Percentiles rank a stretch among this genome's conserved stretches.
phyloP scores from a whole-genome alignment of 208 protist genomes.

The Trypanosoma rangeli region DNA sequence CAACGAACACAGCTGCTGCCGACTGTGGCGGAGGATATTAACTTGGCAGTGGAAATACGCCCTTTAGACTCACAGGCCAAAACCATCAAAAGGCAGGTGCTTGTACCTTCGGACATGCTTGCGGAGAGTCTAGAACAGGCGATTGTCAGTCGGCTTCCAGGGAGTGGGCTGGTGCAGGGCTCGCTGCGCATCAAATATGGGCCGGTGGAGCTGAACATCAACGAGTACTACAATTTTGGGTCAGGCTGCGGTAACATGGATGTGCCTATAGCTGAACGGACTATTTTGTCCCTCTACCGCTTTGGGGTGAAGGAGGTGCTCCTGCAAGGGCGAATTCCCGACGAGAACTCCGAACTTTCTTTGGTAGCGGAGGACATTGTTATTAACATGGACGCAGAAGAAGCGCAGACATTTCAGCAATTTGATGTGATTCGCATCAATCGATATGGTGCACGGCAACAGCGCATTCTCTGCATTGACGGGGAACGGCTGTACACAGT shows the following conservation, averaged over 20 bases:
- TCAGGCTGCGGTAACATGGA: slow-evolving; percentile 70
- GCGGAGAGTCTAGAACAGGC: slow-evolving; percentile 67
- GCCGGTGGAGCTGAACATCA: slow-evolving; percentile 83
- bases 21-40: slow-evolving; percentile 65
- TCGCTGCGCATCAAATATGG: slow-evolving; percentile 85
- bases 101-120: slow-evolving; percentile 80
- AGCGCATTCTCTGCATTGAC: slow-evolving; percentile 81
- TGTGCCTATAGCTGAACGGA: slow-evolving; percentile 79
- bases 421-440: slow-evolving; percentile 87
- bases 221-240: slow-evolving; percentile 88
- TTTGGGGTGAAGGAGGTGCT: slow-evolving; percentile 85
- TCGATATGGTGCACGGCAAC: slow-evolving; percentile 73
- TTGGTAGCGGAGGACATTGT: slow-evolving; percentile 60
- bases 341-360: slow-evolving; percentile 39
- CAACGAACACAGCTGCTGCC: slow-evolving; percentile 62
- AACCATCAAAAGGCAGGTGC: slow-evolving; percentile 56
- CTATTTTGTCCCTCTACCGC: slow-evolving; percentile 76
- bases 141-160: slow-evolving; percentile 60
- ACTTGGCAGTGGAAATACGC: slow-evolving; percentile 67
- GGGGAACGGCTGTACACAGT: slow-evolving; percentile 83
- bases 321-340: slow-evolving; percentile 65
- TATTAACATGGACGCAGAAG: slow-evolving; percentile 74
- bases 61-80: slow-evolving; percentile 55
- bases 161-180: slow-evolving; percentile 64
- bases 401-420: slow-evolving; percentile 78